Evolutionary conservation across 2,329 filamentous ascomycete species (phyloP), one percentile per base, ranked within the genome.

Genomic region (Verticillium klebahnii): DNA sequence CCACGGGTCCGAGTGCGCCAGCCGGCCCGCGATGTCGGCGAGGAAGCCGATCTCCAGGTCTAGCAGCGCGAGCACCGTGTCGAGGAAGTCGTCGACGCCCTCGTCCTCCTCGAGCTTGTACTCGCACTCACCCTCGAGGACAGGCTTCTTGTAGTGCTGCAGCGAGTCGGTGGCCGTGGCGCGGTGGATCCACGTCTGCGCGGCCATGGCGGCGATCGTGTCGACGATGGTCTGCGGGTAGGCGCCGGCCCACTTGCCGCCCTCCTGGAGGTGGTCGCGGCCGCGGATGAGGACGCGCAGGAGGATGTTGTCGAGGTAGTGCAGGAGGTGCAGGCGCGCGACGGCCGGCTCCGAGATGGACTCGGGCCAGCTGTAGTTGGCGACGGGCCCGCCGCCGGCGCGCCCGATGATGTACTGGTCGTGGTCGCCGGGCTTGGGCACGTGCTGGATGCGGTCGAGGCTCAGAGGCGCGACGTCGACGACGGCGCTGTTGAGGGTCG

Each of bases 101-200:
- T 57, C 61, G 14, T 61, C 57, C 0, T 40, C 50, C 5, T 64
- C 63, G 14, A 69, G 58, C 23, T 66, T 64, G 68, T 71, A 73
- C 2, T 64, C 62, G 69, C 74, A 77, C 14, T 62, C 50, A 6
- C 40, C 40, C 6, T 55, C 59, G 40, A 68, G 62, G 0, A 73
- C 54, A 2, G 59, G 56, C 59, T 71, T 67, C 7, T 61, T 29
- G 67, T 72, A 77, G 67, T 76, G 74, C 62, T 70, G 67, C 55
- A 77, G 69, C 9, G 70, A 69, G 63, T 75, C 72, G 3, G 72
- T 69, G 23, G 72, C 69, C 7, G 73, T 73, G 31, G 66, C 60
- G 15, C 73, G 70, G 62, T 76, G 74, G n/a, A 77, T 68, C n/a
- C 74, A 68, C 17, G 70, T 66, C 65, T 77, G 75, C 2, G 73